These are phyloP conservation scores for Helianthus tuberosus DNA, from an alignment of 129 eudicot genomes.

Conservation along the genomic window DNA sequence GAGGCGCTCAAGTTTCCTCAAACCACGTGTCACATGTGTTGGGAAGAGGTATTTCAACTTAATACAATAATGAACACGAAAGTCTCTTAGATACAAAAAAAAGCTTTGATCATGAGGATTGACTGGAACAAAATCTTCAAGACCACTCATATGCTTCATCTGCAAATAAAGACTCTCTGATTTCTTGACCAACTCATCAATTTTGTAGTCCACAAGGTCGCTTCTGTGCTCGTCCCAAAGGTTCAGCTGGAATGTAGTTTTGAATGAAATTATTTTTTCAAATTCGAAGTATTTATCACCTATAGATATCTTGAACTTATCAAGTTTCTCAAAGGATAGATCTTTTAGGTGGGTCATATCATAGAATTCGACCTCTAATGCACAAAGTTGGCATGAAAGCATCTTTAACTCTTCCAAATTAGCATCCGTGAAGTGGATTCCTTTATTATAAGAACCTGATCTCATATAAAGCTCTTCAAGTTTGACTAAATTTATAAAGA, in stretches of 20 bases:
- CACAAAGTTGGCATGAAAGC: not conserved
- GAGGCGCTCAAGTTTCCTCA: slow-evolving; percentile 10
- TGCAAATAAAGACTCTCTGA: not conserved
- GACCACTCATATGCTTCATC: not conserved
- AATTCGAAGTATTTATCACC: too few relatives aligned
- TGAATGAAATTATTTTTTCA: not conserved
- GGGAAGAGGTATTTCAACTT: slow-evolving; percentile 4
- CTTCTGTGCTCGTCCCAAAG: not conserved
- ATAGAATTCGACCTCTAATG: slow-evolving; percentile 6
- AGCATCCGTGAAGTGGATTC: not conserved
- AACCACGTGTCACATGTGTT: not conserved
- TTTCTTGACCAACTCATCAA: slow-evolving; percentile 9
- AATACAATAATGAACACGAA: not conserved
- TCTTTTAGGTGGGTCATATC: too few relatives aligned
- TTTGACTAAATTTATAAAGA: not conserved
- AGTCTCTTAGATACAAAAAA: slow-evolving; percentile 2
- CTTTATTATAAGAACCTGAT: too few relatives aligned
- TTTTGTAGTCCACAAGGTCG: not conserved
- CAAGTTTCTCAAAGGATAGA: too few relatives aligned
- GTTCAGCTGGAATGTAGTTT: not conserved
- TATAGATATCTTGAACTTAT: too few relatives aligned
- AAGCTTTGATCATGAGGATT: not conserved
- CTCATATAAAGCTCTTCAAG: slow-evolving; percentile 23
- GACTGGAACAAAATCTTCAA: not conserved
- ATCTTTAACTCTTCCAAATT: not conserved